Percentiles rank a stretch among this genome's conserved stretches.
phyloP scores from a whole-genome alignment of 129 eudicot genomes.

The Artemisia annua region DNA sequence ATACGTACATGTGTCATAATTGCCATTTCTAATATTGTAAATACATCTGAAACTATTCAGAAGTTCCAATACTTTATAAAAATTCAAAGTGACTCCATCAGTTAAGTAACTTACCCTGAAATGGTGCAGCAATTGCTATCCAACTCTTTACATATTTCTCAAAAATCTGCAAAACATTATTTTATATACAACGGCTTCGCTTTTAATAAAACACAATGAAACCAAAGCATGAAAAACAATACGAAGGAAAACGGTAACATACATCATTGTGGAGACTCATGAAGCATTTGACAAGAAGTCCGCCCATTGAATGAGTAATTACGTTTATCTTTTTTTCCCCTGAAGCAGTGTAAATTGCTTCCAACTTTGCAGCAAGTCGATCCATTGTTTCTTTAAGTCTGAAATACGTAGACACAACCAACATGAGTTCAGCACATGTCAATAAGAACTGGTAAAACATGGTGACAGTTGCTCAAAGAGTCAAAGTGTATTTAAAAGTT shows the following conservation, averaged over 20 bases:
- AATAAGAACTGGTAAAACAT: neutral
- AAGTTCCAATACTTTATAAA: neutral
- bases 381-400: conserved; percentile 81
- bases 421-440: conserved; percentile 4
- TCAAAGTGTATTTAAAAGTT: neutral
- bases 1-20: too few species aligned
- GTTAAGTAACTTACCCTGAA: conserved; percentile 58
- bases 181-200: neutral
- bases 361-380: conserved; percentile 70
- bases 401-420: conserved; percentile 5
- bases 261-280: conserved; percentile 85
- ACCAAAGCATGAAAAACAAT: neutral
- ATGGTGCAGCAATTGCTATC: conserved; percentile 98
- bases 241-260: conserved; percentile 9
- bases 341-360: conserved; percentile 73
- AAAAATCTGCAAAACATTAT: conserved; percentile 58
- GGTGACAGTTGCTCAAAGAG: neutral
- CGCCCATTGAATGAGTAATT: conserved; percentile 98
- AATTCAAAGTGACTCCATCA: conserved; percentile 10
- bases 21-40: too few species aligned
- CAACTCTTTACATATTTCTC: conserved; percentile 93
- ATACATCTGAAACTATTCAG: too few species aligned
- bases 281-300: conserved; percentile 91
- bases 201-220: neutral
- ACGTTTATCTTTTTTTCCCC: conserved; percentile 86